These are phyloP conservation scores for Kwoniella dejecticola DNA, from an alignment of 768 basidiomycete genomes.

Conservation along the genomic window DNA sequence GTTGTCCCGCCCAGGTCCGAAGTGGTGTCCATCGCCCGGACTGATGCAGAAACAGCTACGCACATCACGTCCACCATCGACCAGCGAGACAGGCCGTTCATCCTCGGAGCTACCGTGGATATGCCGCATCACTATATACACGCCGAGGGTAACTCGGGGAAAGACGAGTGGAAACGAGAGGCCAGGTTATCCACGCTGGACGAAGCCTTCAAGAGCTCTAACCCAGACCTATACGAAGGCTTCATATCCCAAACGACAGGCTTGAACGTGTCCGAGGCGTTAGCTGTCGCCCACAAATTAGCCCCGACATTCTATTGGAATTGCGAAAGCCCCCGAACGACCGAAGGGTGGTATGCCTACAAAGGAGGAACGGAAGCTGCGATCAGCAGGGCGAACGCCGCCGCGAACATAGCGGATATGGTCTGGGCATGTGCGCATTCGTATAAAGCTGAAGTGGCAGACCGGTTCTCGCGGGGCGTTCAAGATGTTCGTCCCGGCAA, in stretches of 20 bases:
- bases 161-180: conserved; percentile 66
- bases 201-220: conserved; percentile 25
- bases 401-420: conserved; percentile 17
- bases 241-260: conserved; percentile 14
- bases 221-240: conserved; percentile 17
- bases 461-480: conserved; percentile 18
- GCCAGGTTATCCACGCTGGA: conserved; percentile 24
- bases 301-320: conserved; percentile 26
- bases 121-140: conserved; percentile 57
- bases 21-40: conserved; percentile 75
- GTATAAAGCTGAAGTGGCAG: conserved; percentile 5
- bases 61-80: conserved; percentile 84
- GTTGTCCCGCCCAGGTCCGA: conserved; percentile 20
- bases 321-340: conserved; percentile 22
- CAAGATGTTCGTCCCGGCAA: conserved; percentile 22
- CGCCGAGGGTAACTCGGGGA: conserved; percentile 70
- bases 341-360: conserved; percentile 27
- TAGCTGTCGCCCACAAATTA: conserved; percentile 16
- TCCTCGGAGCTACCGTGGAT: conserved; percentile 56
- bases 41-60: conserved; percentile 84
- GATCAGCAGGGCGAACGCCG: conserved; percentile 9
- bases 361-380: conserved; percentile 31
- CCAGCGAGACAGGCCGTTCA: conserved; percentile 68
- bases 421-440: conserved; percentile 20
- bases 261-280: conserved; percentile 25